These are phyloP conservation scores for Teunomyces pallodes DNA, from an alignment of 805 yeast species.

Conservation along the genomic window DNA sequence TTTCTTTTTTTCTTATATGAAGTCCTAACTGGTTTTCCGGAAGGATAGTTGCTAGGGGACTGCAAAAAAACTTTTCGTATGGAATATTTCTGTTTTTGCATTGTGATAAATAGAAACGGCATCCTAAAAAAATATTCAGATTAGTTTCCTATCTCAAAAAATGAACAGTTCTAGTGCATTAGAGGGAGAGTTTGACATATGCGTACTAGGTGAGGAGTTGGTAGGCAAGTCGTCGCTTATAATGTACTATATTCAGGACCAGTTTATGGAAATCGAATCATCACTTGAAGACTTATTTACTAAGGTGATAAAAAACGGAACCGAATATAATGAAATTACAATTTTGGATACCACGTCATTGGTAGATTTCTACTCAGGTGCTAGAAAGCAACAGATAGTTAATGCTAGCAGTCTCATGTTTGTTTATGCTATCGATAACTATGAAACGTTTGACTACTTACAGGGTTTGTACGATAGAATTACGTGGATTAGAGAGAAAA, in stretches of 20 bases:
- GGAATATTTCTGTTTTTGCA: not conserved
- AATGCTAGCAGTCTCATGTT: conserved; percentile 32
- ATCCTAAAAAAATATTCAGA: not conserved
- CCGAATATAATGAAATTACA: conserved; percentile 23
- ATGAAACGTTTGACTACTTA: conserved; percentile 25
- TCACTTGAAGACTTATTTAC: conserved; percentile 26
- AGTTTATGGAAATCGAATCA: conserved; percentile 18
- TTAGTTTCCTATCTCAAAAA: too few relatives aligned
- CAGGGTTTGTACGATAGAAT: conserved; percentile 29
- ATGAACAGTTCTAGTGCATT: conserved; percentile 15
- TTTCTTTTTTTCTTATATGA: not conserved
- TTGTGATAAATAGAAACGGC: not conserved
- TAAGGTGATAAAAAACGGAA: conserved; percentile 14
- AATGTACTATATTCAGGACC: conserved; percentile 19
- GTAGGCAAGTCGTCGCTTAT: conserved; percentile 29
- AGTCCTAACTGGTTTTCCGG: not conserved
- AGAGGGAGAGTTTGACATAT: conserved; percentile 22
- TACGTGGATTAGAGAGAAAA: conserved; percentile 14
- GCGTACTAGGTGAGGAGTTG: conserved; percentile 23
- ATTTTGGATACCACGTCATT: conserved; percentile 30
- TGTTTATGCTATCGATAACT: conserved; percentile 27
- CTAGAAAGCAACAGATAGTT: conserved; percentile 23
- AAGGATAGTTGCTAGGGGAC: not conserved
- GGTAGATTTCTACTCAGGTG: conserved; percentile 25
- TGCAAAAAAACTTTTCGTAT: not conserved